Conservation (phyloP, 345 rosid genomes). For the Gossypium ekmanianum region DNA sequence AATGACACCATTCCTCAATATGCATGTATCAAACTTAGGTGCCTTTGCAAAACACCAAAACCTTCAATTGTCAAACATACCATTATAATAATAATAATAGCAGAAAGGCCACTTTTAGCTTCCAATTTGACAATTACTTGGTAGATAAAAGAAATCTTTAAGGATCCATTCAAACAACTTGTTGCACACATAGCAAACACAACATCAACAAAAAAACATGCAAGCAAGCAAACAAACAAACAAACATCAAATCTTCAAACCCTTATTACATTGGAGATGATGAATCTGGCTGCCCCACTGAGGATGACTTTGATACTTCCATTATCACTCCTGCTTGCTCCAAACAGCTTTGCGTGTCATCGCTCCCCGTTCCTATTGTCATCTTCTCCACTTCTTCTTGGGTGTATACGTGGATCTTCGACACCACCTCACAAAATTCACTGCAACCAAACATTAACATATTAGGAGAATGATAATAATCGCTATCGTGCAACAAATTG, state of each 20-base stretch:
- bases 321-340: constrained; percentile 62
- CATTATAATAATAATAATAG: neutral
- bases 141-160: neutral
- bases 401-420: constrained; percentile 78
- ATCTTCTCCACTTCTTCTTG: constrained; percentile 87
- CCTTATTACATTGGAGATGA: constrained; percentile 56
- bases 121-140: neutral
- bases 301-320: constrained; percentile 88
- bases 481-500: neutral
- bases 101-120: neutral
- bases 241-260: constrained; percentile 23
- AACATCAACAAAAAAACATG: neutral
- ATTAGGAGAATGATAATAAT: no score
- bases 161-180: neutral
- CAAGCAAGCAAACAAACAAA: neutral
- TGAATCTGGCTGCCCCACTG: constrained; percentile 80
- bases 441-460: constrained; percentile 28
- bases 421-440: constrained; percentile 78
- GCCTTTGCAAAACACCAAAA: neutral
- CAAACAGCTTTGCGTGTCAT: constrained; percentile 87
- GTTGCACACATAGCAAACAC: neutral
- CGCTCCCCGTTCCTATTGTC: constrained; percentile 49
- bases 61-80: neutral
- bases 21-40: neutral
- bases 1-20: no score